Evolutionary conservation across 83 land plant species (phyloP).

Genomic region (Picea mariana): DNA sequence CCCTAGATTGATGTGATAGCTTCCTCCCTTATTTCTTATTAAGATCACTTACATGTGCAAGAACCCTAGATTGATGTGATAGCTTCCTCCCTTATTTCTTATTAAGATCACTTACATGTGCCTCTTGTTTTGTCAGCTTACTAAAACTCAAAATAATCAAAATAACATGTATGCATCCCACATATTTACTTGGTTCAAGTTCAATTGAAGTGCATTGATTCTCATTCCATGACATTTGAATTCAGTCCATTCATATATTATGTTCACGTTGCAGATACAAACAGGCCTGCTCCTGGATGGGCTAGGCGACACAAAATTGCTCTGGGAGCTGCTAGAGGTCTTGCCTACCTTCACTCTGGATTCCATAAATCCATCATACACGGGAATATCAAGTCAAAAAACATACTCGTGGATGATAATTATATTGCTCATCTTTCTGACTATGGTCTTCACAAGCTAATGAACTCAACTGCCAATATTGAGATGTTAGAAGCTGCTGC

Average conservation of each 20-base stretch:
- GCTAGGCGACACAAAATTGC: slow-evolving; percentile 39
- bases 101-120: too few relatives aligned
- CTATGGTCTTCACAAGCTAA: slow-evolving; percentile 30
- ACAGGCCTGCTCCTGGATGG: slow-evolving; percentile 28
- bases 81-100: too few relatives aligned
- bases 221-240: background rate
- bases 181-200: background rate
- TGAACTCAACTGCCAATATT: slow-evolving; percentile 22
- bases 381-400: slow-evolving; percentile 33
- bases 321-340: slow-evolving; percentile 34
- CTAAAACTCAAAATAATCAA: too few relatives aligned
- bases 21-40: too few relatives aligned
- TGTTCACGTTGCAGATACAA: slow-evolving; percentile 31
- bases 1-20: too few relatives aligned
- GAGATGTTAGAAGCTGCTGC: slow-evolving; percentile 35
- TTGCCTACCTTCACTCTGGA: slow-evolving; percentile 30
- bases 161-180: background rate
- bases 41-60: too few relatives aligned
- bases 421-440: slow-evolving; percentile 32
- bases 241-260: background rate
- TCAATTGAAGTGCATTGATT: background rate
- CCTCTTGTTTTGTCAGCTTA: too few relatives aligned
- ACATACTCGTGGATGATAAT: slow-evolving; percentile 33
- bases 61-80: too few relatives aligned
- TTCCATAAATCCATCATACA: slow-evolving; percentile 24